Evolutionary conservation across 78 protist genomes (phyloP).

Genomic region (Blattamonas nauphoetae): DNA sequence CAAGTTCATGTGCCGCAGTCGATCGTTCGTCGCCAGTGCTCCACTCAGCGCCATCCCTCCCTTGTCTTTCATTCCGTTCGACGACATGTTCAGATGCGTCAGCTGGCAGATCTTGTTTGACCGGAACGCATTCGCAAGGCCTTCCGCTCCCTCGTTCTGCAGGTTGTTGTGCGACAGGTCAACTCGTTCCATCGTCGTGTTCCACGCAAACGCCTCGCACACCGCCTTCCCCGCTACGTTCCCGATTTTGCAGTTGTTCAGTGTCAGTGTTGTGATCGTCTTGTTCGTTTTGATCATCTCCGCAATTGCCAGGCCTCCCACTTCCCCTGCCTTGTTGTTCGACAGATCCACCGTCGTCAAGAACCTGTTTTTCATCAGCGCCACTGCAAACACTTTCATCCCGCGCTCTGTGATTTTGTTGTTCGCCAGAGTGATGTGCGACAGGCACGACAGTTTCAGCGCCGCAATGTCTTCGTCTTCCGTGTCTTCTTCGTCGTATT

Average conservation of each 20-base stretch:
- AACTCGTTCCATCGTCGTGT: background rate
- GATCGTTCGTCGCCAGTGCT: background rate
- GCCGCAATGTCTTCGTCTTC: background rate
- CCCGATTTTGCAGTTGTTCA: background rate
- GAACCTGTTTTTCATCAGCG: conserved; percentile 1
- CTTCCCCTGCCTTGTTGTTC: background rate
- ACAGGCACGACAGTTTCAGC: background rate
- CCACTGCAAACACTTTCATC: background rate
- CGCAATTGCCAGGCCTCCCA: background rate
- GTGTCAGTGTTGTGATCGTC: background rate
- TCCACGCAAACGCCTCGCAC: background rate
- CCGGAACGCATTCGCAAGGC: background rate
- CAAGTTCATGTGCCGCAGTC: background rate
- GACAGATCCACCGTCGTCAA: background rate
- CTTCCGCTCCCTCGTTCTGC: background rate
- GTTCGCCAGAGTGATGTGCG: background rate
- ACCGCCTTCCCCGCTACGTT: background rate
- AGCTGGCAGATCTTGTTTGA: background rate
- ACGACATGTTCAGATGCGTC: background rate
- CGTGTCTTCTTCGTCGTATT: background rate
- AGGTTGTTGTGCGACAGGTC: background rate
- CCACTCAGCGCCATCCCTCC: background rate
- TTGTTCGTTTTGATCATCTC: background rate
- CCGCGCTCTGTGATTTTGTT: background rate
- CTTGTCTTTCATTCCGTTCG: background rate